Percentiles rank a stretch among this genome's conserved stretches.
Conservation (phyloP, 140 eudicot genomes). For the Oenanthe javanica region DNA sequence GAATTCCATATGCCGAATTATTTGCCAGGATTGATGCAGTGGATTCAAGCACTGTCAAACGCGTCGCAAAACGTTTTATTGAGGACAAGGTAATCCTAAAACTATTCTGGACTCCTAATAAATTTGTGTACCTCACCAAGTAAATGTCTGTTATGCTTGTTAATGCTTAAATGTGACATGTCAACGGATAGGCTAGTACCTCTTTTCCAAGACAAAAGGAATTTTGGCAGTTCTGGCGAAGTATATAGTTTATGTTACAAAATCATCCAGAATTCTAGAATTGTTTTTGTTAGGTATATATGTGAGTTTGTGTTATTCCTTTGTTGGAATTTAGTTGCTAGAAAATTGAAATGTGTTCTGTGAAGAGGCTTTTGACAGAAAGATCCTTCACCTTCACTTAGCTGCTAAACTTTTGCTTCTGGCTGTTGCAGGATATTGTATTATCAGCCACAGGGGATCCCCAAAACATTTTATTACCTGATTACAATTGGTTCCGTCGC, state of each 20-base stretch:
- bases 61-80: conserved; percentile 78
- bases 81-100: conserved; percentile 52
- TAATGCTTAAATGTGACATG: not conserved
- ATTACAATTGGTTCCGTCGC: conserved; percentile 97
- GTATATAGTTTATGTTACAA: not conserved
- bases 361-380: not conserved
- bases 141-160: not conserved
- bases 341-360: not conserved
- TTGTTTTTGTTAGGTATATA: no score
- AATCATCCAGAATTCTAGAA: not conserved
- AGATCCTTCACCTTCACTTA: not conserved
- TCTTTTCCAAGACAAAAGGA: not conserved
- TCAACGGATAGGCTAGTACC: not conserved
- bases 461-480: conserved; percentile 50
- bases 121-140: not conserved
- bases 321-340: not conserved
- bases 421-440: conserved; percentile 66
- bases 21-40: conserved; percentile 93
- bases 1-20: conserved; percentile 78
- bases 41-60: conserved; percentile 73
- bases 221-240: not conserved
- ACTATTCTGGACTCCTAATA: not conserved
- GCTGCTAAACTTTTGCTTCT: not conserved
- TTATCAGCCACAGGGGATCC: conserved; percentile 81
- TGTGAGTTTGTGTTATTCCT: not conserved